A percentile compares a stretch with the other conserved stretches of the same genome.
phyloP scores from a whole-genome alignment of 371 early-diverging fungal genomes.

The Capillidium heterosporum region DNA sequence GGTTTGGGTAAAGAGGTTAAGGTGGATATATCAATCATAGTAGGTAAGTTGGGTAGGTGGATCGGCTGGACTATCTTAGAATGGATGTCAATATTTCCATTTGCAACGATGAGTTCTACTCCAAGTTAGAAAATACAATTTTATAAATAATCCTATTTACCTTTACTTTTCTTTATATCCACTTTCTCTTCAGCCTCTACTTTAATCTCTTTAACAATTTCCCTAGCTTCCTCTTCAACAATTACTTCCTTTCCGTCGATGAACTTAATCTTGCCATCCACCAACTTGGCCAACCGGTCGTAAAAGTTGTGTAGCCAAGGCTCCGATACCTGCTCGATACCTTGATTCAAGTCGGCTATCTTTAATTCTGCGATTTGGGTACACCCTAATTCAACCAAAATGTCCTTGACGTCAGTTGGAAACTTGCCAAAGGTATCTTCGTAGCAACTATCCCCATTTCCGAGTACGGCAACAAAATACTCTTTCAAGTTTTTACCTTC shows the following conservation, averaged over 20 bases:
- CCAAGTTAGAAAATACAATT: too few relatives aligned
- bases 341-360: constrained; percentile 2
- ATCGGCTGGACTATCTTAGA: too few relatives aligned
- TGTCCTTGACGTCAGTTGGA: not conserved
- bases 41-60: too few relatives aligned
- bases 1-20: too few relatives aligned
- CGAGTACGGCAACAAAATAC: not conserved
- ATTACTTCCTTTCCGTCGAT: not conserved
- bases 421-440: constrained; percentile 6
- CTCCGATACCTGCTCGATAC: not conserved
- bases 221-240: not conserved
- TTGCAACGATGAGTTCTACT: too few relatives aligned
- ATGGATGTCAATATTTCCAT: too few relatives aligned
- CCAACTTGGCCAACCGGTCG: not conserved
- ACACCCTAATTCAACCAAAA: not conserved
- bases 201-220: too few relatives aligned
- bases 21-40: too few relatives aligned
- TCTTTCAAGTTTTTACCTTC: not conserved
- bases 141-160: too few relatives aligned
- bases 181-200: too few relatives aligned
- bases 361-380: not conserved
- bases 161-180: too few relatives aligned
- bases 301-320: not conserved
- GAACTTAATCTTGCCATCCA: not conserved
- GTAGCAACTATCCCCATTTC: constrained; percentile 3